Base-by-base conservation (phyloP, 768 basidiomycete genomes). In the Pholiota molesta region DNA sequence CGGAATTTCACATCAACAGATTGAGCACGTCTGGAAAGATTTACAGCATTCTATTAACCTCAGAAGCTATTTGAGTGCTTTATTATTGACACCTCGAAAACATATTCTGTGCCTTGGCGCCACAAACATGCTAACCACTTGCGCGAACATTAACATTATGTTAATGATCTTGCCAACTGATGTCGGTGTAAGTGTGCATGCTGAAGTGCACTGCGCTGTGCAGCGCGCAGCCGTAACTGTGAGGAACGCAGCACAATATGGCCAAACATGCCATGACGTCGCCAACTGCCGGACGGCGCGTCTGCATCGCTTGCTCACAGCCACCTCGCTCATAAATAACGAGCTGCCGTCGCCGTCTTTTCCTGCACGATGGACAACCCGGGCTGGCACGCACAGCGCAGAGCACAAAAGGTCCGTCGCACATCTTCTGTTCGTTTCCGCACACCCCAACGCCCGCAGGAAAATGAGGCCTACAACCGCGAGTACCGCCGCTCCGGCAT, bases 331-430 rank as follows among this genome's bases (percentile, higher is more conserved):
- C 31, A 23, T 39, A 49, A 21, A 59, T 39, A 59, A 1, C 35
- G 11, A 16, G 35, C 35, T 5, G 3, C 3, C 31, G 31, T 37
- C 35, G 35, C 35, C 35, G 35, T 53, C 57, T 57, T 21, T n/a
- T 28, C 14, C 52, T 52, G n/a, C 57, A 47, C 52, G 31, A 92
- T 94, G 91, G 92, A 93, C 71, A 86, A 83, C 61, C 77, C 86
- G 57, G 93, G 92, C 60, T 94, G 92, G 91, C 83, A 83, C 66
- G 90, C 91, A 37, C 79, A 80, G 16, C 82, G 86, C 56, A 82
- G 83, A 63, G 92, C 88, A 2, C 76, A 82, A 55, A 82, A 82
- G 76, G 87, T 82, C 65, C 61, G 77, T 33, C 53, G 52, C 67
- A 10, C 58, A 39, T 31, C 31, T 26, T n/a, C 31, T 53, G 56